These are phyloP conservation scores for Rhododendron vialii DNA, from an alignment of 148 eudicot genomes.

Conservation along the genomic window DNA sequence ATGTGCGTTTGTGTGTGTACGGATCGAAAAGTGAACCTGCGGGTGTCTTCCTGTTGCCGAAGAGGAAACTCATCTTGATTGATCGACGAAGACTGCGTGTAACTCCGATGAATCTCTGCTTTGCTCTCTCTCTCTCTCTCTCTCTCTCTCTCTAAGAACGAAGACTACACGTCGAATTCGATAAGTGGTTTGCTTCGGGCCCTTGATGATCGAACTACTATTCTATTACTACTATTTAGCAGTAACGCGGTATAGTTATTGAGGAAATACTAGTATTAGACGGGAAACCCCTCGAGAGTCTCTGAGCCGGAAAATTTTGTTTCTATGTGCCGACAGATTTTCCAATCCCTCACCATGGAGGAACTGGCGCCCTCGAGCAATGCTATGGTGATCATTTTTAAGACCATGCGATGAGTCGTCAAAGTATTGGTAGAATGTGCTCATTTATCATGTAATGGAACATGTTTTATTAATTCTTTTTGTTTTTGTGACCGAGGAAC, in stretches of 20 bases:
- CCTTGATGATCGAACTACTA: neutral
- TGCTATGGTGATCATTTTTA: too few species aligned
- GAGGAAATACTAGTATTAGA: neutral
- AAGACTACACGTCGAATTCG: neutral
- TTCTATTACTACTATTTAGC: neutral
- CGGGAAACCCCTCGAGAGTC: neutral
- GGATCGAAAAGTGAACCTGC: constrained; percentile 52
- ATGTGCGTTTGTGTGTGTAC: too few species aligned
- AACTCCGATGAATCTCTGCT: constrained; percentile 6
- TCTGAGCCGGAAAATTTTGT: too few species aligned
- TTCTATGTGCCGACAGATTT: too few species aligned
- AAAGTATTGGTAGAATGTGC: too few species aligned
- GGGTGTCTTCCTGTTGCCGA: constrained; percentile 84
- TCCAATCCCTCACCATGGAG: fast-evolving
- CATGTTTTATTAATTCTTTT: too few species aligned
- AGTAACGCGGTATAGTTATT: neutral
- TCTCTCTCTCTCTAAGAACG: constrained; percentile 1
- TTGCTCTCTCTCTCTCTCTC: neutral
- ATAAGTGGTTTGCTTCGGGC: neutral
- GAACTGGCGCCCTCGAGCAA: fast-evolving
- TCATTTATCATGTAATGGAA: too few species aligned
- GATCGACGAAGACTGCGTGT: neutral
- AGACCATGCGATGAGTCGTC: too few species aligned
- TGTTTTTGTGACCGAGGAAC: too few species aligned
- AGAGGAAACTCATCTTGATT: constrained; percentile 70